phyloP scores from a whole-genome alignment of 2,329 filamentous ascomycete genomes.

The Epichloe elymi region DNA sequence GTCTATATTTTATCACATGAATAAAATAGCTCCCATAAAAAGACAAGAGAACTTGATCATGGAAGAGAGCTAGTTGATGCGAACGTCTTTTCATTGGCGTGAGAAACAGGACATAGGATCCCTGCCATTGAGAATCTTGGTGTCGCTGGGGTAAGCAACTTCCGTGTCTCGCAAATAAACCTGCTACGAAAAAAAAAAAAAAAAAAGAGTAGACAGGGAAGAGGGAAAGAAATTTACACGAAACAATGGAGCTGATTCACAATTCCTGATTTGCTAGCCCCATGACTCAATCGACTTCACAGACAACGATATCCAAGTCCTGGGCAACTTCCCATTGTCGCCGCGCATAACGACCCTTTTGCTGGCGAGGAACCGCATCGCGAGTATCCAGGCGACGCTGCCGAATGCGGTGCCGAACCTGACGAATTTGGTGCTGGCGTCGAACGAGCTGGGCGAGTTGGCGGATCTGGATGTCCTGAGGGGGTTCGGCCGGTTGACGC shows the following conservation, averaged over 20 bases:
- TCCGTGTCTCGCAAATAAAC: neutral
- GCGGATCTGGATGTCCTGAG: slow-evolving; percentile 75
- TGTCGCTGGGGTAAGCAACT: slow-evolving; percentile 65
- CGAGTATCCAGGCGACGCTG: slow-evolving; percentile 64
- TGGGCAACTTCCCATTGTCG: slow-evolving; percentile 86
- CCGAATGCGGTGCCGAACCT: slow-evolving; percentile 69
- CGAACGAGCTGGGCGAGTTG: slow-evolving; percentile 72
- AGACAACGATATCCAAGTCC: slow-evolving; percentile 86
- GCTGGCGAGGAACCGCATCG: slow-evolving; percentile 77
- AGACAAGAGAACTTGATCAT: slow-evolving; percentile 32
- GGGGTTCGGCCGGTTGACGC: slow-evolving; percentile 57
- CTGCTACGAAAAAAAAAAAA: neutral
- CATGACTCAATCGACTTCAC: slow-evolving; percentile 97
- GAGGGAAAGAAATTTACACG: neutral
- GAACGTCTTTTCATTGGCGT: slow-evolving; percentile 34
- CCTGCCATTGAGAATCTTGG: slow-evolving; percentile 95
- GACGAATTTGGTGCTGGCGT: slow-evolving; percentile 65
- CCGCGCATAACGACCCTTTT: slow-evolving; percentile 80
- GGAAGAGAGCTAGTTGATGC: slow-evolving; percentile 64
- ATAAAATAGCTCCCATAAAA: slow-evolving; percentile 1
- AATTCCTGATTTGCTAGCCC: slow-evolving; percentile 40
- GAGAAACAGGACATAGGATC: slow-evolving; percentile 83
- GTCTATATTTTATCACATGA: slow-evolving; percentile 1
- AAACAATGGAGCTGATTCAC: neutral
- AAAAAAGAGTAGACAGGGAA: neutral